Evolutionary conservation across 768 basidiomycete species (phyloP), one percentile per base, ranked within the genome.

Genomic region (Tylopilus sp.): DNA sequence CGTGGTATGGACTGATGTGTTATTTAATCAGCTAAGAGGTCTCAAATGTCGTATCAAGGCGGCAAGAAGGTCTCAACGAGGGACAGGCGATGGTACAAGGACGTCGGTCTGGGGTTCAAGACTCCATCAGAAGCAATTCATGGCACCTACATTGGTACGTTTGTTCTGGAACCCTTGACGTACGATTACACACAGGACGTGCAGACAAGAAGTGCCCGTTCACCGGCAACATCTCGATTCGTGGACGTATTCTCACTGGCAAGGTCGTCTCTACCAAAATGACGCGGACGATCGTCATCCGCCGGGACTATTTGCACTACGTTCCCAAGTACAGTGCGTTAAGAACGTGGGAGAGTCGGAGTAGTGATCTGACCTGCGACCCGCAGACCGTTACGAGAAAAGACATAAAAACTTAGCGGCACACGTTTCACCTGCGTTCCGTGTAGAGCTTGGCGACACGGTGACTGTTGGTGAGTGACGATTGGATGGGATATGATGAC

Each of bases 191-290:
- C 20, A 23, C 22, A 35, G 9, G 26, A 23, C 41, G 43, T 33
- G 28, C 63, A 93, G 97, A 99, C 83, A 98, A 98, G 81, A 99
- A 99, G 77, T 99, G 97, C 79, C 97, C 97, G 23, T 99, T 98
- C 82, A 95, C 92, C 59, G 91, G 95, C 58, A 79, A 93, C 61
- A 78, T 99, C 65, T 98, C 97, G 50, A 99, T 99, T 71, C 95
- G 97, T 69, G 97, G 97, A 50, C 95, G 97, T 65, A 99, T 99
- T 75, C 78, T 99, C 57, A 95, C 94, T 44, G 97, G 97, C 72
- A 91, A 91, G 72, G 95, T 99, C 56, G 79, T 98, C 55, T 98
- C 95, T 47, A 97, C 95, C 42, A 99, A 99, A 82, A 98, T 99
- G 97, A 95, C 88, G 71, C 91, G 95, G 69, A 98, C 97, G 53